phyloP scores from a whole-genome alignment of 2,329 filamentous ascomycete genomes.

The Ophiostoma ulmi region DNA sequence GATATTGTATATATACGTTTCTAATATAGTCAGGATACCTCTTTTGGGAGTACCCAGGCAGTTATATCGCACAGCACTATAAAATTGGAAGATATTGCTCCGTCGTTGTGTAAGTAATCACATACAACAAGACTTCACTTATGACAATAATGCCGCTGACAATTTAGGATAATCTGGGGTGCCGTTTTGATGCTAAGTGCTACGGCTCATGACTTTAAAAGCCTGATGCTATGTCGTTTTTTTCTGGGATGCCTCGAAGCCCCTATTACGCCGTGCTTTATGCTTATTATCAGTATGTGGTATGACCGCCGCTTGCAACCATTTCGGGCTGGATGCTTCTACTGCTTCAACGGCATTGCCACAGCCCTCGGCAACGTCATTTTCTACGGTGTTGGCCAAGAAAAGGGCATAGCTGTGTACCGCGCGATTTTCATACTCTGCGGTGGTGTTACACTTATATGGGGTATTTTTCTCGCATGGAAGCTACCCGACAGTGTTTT shows the following conservation, averaged over 20 bases:
- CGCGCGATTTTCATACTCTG: background rate
- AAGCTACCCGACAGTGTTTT: background rate
- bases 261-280: background rate
- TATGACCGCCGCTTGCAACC: background rate
- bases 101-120: background rate
- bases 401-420: background rate
- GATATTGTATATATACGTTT: too few relatives aligned
- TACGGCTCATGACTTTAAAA: background rate
- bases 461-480: background rate
- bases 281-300: background rate
- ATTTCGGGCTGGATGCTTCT: background rate
- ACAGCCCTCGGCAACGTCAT: background rate
- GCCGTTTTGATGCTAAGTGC: background rate
- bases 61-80: background rate
- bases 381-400: background rate
- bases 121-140: background rate
- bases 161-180: background rate
- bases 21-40: background rate
- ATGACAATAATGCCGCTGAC: background rate
- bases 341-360: background rate
- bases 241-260: background rate
- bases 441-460: background rate
- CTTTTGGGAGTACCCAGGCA: background rate
- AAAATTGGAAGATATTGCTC: background rate
- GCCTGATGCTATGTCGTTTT: background rate